Conservation (phyloP, 306 rosid genomes). For the Sphenostylis stenocarpa region DNA sequence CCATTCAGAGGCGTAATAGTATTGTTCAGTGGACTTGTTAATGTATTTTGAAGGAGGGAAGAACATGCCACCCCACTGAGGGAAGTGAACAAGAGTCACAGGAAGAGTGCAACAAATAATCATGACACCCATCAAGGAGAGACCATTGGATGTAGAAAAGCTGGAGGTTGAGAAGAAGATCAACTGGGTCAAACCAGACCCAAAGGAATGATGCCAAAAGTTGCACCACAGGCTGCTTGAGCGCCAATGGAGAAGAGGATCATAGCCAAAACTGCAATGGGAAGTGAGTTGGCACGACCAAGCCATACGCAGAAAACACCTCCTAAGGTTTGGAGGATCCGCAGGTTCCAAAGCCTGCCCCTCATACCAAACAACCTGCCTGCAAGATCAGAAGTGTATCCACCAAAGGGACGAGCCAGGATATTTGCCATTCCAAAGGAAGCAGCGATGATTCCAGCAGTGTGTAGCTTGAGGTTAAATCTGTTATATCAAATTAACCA, state of each 20-base stretch:
- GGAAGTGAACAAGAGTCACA: slow-evolving; percentile 71
- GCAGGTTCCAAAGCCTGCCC: slow-evolving; percentile 77
- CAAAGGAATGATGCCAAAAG: slow-evolving; percentile 82
- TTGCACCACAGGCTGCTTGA: slow-evolving; percentile 95
- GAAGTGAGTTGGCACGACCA: slow-evolving; percentile 69
- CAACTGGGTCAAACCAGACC: slow-evolving; percentile 79
- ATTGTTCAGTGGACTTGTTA: slow-evolving; percentile 52
- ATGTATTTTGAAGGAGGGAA: slow-evolving; percentile 62
- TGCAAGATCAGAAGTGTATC: slow-evolving; percentile 59
- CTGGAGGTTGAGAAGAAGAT: slow-evolving; percentile 62
- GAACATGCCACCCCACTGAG: slow-evolving; percentile 96
- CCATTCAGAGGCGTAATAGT: slow-evolving; percentile 78
- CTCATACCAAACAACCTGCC: slow-evolving; percentile 81
- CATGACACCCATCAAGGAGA: slow-evolving; percentile 77
- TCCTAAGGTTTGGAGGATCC: slow-evolving; percentile 81
- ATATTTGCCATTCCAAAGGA: slow-evolving; percentile 92
- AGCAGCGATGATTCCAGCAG: slow-evolving; percentile 86
- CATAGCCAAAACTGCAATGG: slow-evolving; percentile 65
- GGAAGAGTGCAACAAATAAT: slow-evolving; percentile 77
- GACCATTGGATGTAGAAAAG: slow-evolving; percentile 57
- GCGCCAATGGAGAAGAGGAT: slow-evolving; percentile 88
- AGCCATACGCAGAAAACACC: slow-evolving; percentile 88
- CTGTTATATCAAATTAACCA: background rate
- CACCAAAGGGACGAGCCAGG: slow-evolving; percentile 82
- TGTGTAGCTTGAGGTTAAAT: slow-evolving; percentile 69